phyloP scores from a whole-genome alignment of 2,329 filamentous ascomycete species.

The Coniochaeta sp. region DNA sequence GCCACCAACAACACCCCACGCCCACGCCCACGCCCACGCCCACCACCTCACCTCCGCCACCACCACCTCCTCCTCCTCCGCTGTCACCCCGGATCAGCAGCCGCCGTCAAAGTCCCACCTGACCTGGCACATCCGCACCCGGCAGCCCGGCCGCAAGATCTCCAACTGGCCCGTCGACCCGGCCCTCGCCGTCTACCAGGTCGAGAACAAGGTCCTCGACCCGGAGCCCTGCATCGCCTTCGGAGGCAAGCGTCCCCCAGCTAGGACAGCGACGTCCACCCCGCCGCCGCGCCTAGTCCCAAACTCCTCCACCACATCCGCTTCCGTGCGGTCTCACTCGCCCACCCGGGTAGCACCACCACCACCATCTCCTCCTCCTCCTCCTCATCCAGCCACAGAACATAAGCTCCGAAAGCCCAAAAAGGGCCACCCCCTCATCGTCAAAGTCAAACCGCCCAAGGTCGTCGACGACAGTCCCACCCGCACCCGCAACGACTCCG shows the following conservation, averaged over 20 bases:
- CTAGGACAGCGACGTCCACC: not conserved
- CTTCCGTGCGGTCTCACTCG: not conserved
- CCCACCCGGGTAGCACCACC: too few species aligned
- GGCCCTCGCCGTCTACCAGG: not conserved
- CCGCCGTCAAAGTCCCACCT: not conserved
- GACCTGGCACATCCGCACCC: not conserved
- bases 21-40: too few species aligned
- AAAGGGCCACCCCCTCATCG: not conserved
- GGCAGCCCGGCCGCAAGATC: conserved; percentile 2
- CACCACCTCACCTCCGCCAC: not conserved
- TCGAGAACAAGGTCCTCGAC: not conserved
- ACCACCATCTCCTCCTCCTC: too few species aligned
- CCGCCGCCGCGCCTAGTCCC: not conserved
- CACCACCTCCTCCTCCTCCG: too few species aligned
- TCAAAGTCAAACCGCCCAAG: not conserved
- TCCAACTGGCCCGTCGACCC: conserved; percentile 4
- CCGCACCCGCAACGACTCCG: not conserved
- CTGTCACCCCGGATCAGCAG: too few species aligned
- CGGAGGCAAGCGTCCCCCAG: conserved; percentile 1
- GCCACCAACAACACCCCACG: not conserved
- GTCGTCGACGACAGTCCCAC: not conserved
- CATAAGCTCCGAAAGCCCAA: not conserved
- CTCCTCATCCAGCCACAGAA: not conserved
- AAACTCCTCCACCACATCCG: not conserved
- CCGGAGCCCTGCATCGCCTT: not conserved